Evolutionary conservation across 2,329 filamentous ascomycete genomes (phyloP).

Genomic region (Cordyceps javanica): DNA sequence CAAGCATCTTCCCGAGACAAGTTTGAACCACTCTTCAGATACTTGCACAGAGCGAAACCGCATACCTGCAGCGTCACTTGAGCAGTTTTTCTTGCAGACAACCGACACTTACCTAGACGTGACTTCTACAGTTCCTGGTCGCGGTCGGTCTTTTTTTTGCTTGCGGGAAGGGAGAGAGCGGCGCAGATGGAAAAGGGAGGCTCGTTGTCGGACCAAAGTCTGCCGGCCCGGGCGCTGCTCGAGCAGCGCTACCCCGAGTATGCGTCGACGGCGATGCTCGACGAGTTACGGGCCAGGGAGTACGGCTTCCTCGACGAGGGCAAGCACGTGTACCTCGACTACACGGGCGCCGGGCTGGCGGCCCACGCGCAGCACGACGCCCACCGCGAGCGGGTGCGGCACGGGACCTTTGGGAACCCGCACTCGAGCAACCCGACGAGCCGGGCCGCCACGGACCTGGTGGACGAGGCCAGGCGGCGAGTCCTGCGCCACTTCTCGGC

Average conservation of each 20-base stretch:
- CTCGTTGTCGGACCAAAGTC: not conserved
- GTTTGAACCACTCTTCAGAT: too few relatives aligned
- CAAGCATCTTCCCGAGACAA: not conserved
- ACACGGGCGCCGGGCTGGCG: conserved; percentile 33
- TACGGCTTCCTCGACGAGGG: conserved; percentile 33
- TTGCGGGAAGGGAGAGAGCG: too few relatives aligned
- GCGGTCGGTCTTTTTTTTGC: too few relatives aligned
- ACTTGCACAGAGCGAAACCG: not conserved
- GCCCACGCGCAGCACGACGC: conserved; percentile 26
- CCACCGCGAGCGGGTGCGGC: conserved; percentile 25
- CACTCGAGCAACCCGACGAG: conserved; percentile 34
- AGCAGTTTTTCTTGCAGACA: not conserved
- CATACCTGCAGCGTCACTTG: not conserved
- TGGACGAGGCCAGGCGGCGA: conserved; percentile 26
- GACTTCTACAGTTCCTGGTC: too few relatives aligned
- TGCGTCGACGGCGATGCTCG: conserved; percentile 23
- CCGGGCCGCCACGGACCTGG: conserved; percentile 25
- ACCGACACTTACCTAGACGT: too few relatives aligned
- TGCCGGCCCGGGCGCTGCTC: conserved; percentile 1
- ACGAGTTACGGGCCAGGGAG: conserved; percentile 26
- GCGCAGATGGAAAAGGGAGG: not conserved
- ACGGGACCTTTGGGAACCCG: conserved; percentile 32
- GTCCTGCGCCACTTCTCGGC: conserved; percentile 30
- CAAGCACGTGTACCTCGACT: conserved; percentile 35
- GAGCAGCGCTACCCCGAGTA: conserved; percentile 30